Evolutionary conservation across 1,284 basidiomycete genomes (phyloP), one percentile per base, ranked within the genome.

Genomic region (Ceratobasidium sp.): DNA sequence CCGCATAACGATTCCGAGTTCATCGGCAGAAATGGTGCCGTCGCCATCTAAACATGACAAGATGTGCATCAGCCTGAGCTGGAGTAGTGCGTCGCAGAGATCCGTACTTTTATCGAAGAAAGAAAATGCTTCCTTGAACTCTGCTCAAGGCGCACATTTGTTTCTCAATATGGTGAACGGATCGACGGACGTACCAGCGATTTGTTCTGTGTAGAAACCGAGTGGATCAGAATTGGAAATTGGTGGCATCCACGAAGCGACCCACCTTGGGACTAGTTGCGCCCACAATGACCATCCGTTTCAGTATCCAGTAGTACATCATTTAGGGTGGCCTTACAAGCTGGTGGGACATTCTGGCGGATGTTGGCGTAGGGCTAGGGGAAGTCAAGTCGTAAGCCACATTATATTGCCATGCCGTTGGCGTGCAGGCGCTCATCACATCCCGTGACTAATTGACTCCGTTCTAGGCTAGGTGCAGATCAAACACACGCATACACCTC

Each of bases 1-100:
- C 78, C 89, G 86, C 89, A 90, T 90, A 81, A 90, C 89, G 75
- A 88, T 90, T 57, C 89, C 89, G 81, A 90, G 88, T 83, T 90
- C 89, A 82, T 89, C 41, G 44, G 52, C n/a, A 35, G 78, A 67
- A 46, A 78, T 78, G 16, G 71, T 78, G 27, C 78, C 78, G 55
- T 76, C 73, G 5, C 73, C 78, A 38, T 78, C 78, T 78, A 46
- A 50, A 50, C 48, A 50, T 18, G 16, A 48, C 16, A 50, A 3
- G 3, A 18, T 16, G 48, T 18, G 48, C 7, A 8, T n/a, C n/a
- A 16, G 48, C 20, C 20, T 50, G 48, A 50, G 48, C 16, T 50
- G 16, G 48, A 5, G 14, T 16, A 50, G 48, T 12, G 48, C 16
- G n/a, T n/a, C 16, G n/a, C 48, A 18, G n/a, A 16, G 0, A 50